Conservation (phyloP, 2,329 filamentous ascomycete genomes). For the Calonectria pteridis region DNA sequence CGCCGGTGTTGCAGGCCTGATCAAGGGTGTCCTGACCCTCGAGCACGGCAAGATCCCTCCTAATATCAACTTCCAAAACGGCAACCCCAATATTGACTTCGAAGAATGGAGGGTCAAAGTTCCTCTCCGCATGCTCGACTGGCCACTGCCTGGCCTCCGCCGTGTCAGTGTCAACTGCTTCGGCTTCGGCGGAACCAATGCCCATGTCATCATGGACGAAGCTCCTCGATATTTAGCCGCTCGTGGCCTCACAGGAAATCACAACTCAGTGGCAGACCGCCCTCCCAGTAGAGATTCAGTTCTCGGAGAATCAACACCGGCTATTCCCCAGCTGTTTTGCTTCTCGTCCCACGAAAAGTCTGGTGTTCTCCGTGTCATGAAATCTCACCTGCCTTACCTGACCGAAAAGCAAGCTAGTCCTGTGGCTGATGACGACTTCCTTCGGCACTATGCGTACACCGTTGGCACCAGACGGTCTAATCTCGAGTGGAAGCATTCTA, state of each 20-base stretch:
- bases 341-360: constrained; percentile 59
- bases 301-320: not conserved
- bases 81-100: constrained; percentile 63
- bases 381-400: constrained; percentile 51
- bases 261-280: constrained; percentile 47
- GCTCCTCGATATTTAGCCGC: constrained; percentile 55
- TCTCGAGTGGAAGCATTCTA: constrained; percentile 57
- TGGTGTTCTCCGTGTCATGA: constrained; percentile 52
- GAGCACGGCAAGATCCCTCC: constrained; percentile 65
- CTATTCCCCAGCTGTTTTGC: constrained; percentile 54
- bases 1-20: constrained; percentile 64
- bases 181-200: constrained; percentile 70
- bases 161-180: constrained; percentile 69
- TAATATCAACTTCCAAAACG: constrained; percentile 62
- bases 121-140: constrained; percentile 54
- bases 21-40: constrained; percentile 63
- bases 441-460: constrained; percentile 61
- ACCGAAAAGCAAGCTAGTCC: constrained; percentile 19
- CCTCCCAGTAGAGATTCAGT: not conserved
- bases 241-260: constrained; percentile 51
- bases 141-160: constrained; percentile 59
- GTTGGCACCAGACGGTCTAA: constrained; percentile 58
- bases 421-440: constrained; percentile 30
- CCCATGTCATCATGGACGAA: constrained; percentile 65
- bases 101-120: constrained; percentile 61